A percentile compares a stretch with the other conserved stretches of the same genome.
These are phyloP conservation scores for Thelonectria olida DNA, from an alignment of 2,329 filamentous ascomycete genomes.

Conservation along the genomic window DNA sequence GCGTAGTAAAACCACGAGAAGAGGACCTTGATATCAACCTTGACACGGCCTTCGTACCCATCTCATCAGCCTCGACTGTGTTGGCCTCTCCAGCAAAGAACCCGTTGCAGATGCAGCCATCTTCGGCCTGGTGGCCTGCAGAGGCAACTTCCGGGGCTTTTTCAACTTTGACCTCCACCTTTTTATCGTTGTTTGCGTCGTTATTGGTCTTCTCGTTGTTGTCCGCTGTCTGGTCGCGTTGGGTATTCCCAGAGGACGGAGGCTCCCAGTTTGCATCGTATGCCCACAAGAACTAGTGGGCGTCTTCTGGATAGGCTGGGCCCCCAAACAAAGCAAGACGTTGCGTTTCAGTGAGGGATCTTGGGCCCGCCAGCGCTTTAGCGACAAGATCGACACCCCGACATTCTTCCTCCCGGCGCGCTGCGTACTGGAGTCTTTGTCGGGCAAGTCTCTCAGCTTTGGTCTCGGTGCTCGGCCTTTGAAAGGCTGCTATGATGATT, in stretches of 20 bases:
- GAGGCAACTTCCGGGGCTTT: too few relatives aligned
- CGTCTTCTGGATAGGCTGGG: neutral
- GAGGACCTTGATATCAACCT: neutral
- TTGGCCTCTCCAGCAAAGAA: neutral
- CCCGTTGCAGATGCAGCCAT: neutral
- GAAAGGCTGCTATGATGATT: too few relatives aligned
- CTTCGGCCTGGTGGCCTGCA: too few relatives aligned
- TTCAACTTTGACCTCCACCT: too few relatives aligned
- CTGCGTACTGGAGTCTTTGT: neutral
- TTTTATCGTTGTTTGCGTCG: too few relatives aligned
- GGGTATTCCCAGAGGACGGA: neutral
- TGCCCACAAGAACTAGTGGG: neutral
- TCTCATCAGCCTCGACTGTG: slow-evolving; percentile 2
- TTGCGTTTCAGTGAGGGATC: neutral
- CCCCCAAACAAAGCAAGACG: neutral
- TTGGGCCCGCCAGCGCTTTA: neutral
- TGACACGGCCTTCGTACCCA: slow-evolving; percentile 14
- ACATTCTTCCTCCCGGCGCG: neutral
- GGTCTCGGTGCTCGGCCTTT: too few relatives aligned
- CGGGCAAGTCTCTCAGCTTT: neutral
- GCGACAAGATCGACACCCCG: neutral
- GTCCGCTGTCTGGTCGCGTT: neutral
- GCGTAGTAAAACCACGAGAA: slow-evolving; percentile 21
- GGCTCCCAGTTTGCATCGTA: neutral
- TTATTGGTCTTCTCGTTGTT: too few relatives aligned